These are phyloP conservation scores for Leucosporidium yakuticum DNA, from an alignment of 768 basidiomycete species.

Conservation along the genomic window DNA sequence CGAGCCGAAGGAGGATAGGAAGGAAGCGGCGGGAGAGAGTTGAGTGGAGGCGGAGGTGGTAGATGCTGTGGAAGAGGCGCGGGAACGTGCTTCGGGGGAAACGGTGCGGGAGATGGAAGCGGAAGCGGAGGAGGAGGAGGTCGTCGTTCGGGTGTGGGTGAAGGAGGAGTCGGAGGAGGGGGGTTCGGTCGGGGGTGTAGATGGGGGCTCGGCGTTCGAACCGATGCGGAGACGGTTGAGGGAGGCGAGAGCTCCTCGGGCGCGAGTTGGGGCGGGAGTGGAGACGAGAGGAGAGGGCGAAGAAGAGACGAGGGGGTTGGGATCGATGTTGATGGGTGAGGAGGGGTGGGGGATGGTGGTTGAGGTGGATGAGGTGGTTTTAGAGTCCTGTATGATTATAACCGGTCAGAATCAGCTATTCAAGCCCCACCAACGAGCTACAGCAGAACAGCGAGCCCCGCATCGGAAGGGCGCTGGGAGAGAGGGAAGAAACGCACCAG, in stretches of 20 bases:
- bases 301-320: not conserved
- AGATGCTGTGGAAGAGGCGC: not conserved
- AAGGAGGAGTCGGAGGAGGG: not conserved
- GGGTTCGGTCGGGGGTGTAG: not conserved
- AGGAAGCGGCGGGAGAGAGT: constrained; percentile 28
- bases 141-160: not conserved
- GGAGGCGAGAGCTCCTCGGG: not conserved
- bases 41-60: not conserved
- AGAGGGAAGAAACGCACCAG: not conserved
- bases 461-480: not conserved
- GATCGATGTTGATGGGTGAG: not conserved
- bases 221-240: constrained; percentile 6
- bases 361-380: not conserved
- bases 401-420: not conserved
- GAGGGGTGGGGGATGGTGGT: not conserved
- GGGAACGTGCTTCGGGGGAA: not conserved
- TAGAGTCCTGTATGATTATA: not conserved
- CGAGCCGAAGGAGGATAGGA: constrained; percentile 31
- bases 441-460: not conserved
- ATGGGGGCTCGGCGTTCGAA: not conserved
- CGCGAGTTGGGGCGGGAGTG: not conserved
- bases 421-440: no score
- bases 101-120: not conserved
- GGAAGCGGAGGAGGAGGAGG: not conserved
- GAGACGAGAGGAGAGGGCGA: not conserved